phyloP scores from a whole-genome alignment of 2,329 filamentous ascomycete species.

The Mycogone perniciosa region DNA sequence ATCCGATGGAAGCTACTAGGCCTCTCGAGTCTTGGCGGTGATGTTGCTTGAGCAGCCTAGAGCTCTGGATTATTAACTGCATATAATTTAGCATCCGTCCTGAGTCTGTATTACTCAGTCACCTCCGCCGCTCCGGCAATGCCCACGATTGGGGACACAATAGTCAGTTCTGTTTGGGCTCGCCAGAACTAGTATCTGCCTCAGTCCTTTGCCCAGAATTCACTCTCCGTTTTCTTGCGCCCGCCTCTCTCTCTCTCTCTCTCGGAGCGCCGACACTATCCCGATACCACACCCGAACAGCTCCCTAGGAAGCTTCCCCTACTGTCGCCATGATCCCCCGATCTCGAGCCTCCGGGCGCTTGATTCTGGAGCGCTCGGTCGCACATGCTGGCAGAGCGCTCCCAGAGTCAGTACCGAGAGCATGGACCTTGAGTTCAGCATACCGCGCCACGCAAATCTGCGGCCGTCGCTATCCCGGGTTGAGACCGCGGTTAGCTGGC shows the following conservation, averaged over 20 bases:
- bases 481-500: conserved; percentile 22
- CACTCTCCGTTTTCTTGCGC: background rate
- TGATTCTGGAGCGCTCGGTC: conserved; percentile 31
- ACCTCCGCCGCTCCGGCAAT: conserved; percentile 28
- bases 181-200: conserved; percentile 4
- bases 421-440: conserved; percentile 24
- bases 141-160: conserved; percentile 23
- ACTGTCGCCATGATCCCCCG: conserved; percentile 33
- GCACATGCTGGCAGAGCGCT: conserved; percentile 21
- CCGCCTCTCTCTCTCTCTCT: background rate
- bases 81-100: background rate
- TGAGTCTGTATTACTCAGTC: conserved; percentile 26
- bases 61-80: conserved; percentile 11
- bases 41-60: conserved; percentile 24
- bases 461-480: conserved; percentile 25
- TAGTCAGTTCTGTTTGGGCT: conserved; percentile 11
- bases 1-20: conserved; percentile 28
- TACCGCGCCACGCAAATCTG: conserved; percentile 25
- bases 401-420: conserved; percentile 19
- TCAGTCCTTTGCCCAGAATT: background rate
- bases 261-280: background rate
- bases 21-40: conserved; percentile 23
- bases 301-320: conserved; percentile 4
- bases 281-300: background rate
- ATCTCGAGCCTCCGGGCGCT: conserved; percentile 33